These are phyloP conservation scores for Annulohypoxylon moriforme DNA, from an alignment of 495 filamentous ascomycete species.

Conservation along the genomic window DNA sequence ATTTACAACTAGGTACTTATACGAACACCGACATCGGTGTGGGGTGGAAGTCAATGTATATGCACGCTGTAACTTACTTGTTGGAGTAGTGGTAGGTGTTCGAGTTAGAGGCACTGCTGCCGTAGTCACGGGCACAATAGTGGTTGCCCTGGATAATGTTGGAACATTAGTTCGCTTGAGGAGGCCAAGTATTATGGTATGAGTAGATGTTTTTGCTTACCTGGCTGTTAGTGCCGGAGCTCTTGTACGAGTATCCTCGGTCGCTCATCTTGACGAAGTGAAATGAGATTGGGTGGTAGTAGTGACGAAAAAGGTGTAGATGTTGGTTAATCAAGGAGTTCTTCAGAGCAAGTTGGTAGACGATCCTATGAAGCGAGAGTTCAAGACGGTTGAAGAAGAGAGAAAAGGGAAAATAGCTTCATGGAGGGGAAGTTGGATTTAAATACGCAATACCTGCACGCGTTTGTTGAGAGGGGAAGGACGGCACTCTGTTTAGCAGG, in stretches of 20 bases:
- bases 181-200: not conserved
- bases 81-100: slow-evolving; percentile 71
- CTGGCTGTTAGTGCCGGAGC: slow-evolving; percentile 57
- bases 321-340: not conserved
- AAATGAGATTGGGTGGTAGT: not conserved
- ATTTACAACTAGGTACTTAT: not conserved
- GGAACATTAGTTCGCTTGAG: not conserved
- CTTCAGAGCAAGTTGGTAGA: not conserved
- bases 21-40: not conserved
- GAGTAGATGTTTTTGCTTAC: slow-evolving; percentile 36
- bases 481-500: not conserved
- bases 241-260: slow-evolving; percentile 55
- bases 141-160: slow-evolving; percentile 60
- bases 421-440: not conserved
- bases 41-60: not conserved
- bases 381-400: slow-evolving; percentile 4
- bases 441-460: not conserved
- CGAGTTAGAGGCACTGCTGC: slow-evolving; percentile 54
- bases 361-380: not conserved
- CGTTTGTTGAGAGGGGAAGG: not conserved
- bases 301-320: not conserved
- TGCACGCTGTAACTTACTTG: slow-evolving; percentile 46
- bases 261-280: slow-evolving; percentile 41
- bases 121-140: slow-evolving; percentile 66
- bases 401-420: not conserved